These are phyloP conservation scores for Trifolium repens DNA, from an alignment of 306 rosid genomes.

Conservation along the genomic window DNA sequence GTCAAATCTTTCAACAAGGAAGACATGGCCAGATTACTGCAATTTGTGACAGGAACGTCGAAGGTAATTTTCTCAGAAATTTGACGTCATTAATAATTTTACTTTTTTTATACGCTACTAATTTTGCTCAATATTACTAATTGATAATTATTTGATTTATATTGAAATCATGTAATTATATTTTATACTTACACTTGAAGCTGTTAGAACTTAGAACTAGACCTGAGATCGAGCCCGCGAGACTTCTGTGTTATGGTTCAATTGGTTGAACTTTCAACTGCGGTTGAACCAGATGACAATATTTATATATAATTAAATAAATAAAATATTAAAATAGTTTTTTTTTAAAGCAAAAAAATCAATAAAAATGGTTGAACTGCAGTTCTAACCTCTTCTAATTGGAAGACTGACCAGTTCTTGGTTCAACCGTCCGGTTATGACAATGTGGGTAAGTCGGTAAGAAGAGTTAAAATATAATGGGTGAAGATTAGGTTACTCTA, in stretches of 20 bases:
- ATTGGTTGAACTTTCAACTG: neutral
- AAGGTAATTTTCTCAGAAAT: conserved; percentile 60
- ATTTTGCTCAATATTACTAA: neutral
- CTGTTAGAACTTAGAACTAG: neutral
- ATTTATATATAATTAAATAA: too few relatives aligned
- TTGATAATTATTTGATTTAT: neutral
- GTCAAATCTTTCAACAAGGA: conserved; percentile 88
- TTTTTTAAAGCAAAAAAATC: too few relatives aligned
- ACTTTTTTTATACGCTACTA: neutral
- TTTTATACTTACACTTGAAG: neutral
- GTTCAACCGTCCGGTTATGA: neutral
- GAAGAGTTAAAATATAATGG: neutral
- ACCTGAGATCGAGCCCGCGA: neutral
- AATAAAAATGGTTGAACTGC: neutral
- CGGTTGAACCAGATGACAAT: neutral
- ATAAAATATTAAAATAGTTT: too few relatives aligned
- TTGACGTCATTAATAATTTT: neutral
- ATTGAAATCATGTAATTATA: neutral
- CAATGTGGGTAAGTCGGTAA: neutral
- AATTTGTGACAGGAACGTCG: conserved; percentile 98
- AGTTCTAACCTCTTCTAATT: neutral
- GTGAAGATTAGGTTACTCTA: neutral
- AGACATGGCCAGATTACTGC: conserved; percentile 99
- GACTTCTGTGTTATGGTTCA: neutral
- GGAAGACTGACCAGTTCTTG: neutral